These are phyloP conservation scores for Xylariaceae sp. DNA, from an alignment of 2,329 filamentous ascomycete species.

Conservation along the genomic window DNA sequence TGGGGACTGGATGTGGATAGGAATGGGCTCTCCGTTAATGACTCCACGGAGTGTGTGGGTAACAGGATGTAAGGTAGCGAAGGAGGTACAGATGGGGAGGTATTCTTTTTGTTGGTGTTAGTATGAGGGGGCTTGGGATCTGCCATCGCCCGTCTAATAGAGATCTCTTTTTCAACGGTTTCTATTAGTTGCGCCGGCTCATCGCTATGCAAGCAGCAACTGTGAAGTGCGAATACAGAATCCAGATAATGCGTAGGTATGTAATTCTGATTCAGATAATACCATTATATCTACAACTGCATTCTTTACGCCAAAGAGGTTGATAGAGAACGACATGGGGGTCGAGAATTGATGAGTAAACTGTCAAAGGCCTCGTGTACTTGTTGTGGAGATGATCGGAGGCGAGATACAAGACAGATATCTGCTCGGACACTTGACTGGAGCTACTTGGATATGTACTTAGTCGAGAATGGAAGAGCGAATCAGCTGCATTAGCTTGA, in stretches of 20 bases:
- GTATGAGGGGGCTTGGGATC: not conserved
- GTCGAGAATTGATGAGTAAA: not conserved
- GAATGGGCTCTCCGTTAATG: not conserved
- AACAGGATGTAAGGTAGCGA: not conserved
- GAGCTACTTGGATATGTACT: not conserved
- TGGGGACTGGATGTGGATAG: not conserved
- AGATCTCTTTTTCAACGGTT: too few relatives aligned
- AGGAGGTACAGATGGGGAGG: not conserved
- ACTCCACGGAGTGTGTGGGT: constrained; percentile 1
- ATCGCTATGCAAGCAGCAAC: too few relatives aligned
- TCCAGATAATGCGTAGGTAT: too few relatives aligned
- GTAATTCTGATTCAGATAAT: not conserved
- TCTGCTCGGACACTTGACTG: not conserved
- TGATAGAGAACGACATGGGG: not conserved
- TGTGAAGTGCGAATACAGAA: too few relatives aligned
- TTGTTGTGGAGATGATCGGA: not conserved
- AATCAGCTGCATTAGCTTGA: not conserved
- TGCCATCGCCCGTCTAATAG: not conserved
- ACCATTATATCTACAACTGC: not conserved
- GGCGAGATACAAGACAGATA: not conserved
- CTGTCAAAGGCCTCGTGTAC: not conserved
- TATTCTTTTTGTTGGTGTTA: not conserved
- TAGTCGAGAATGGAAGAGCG: not conserved
- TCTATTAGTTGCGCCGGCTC: too few relatives aligned
- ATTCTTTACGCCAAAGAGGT: not conserved